Evolutionary conservation across 306 rosid genomes (phyloP).

Genomic region (Chamaecrista fasciculata): DNA sequence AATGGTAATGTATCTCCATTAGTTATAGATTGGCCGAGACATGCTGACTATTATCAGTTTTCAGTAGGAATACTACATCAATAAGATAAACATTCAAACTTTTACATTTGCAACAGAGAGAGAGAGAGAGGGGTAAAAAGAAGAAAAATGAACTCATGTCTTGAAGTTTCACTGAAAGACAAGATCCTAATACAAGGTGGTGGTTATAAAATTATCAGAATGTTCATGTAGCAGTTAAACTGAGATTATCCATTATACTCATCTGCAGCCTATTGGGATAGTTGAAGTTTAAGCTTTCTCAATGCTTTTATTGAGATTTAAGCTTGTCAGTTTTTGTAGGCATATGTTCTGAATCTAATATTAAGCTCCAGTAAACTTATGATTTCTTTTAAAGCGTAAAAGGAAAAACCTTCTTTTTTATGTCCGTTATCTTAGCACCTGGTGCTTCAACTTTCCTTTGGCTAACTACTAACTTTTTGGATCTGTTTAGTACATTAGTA

Average conservation of each 20-base stretch:
- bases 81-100: not conserved
- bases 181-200: not conserved
- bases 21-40: not conserved
- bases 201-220: not conserved
- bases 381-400: not conserved
- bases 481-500: not conserved
- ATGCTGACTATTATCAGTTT: not conserved
- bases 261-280: not conserved
- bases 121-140: not conserved
- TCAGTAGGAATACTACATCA: not conserved
- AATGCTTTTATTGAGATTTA: not conserved
- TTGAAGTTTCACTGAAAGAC: too few species aligned
- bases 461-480: not conserved
- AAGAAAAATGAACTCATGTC: not conserved
- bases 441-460: slow-evolving; percentile 15
- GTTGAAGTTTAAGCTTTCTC: not conserved
- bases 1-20: not conserved
- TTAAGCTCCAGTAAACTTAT: slow-evolving; percentile 4
- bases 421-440: not conserved
- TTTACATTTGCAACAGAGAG: not conserved
- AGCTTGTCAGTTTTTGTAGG: too few species aligned
- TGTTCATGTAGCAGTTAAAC: not conserved
- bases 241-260: not conserved
- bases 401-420: not conserved
- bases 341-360: not conserved